Base-by-base conservation (phyloP, 202 grass and related monocot species). In the Elaeis oleifera region DNA sequence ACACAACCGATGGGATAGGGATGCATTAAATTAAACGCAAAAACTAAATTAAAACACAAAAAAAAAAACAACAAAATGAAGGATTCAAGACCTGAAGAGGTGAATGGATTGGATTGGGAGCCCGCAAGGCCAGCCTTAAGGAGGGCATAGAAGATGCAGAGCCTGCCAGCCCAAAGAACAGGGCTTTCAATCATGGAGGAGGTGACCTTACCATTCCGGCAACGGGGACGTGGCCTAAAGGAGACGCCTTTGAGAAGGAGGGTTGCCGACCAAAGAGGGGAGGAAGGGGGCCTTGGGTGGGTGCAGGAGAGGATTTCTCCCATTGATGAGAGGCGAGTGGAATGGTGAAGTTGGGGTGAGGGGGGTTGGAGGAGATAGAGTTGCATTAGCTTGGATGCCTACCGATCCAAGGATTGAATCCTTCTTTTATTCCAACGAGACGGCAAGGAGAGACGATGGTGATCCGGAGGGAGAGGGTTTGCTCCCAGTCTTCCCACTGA, bases 131-230 rank as follows among this genome's bases (percentile, higher is more conserved):
- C 94, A 53, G 24, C 51, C 69, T 86, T 90, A 29, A 99, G 74
- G 54, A 99, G 84, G 72, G 80, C 88, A 68, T 99, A 99, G 65
- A 89, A 90, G 74, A 99, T 59, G 78, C 85, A 99, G 53, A 99
- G 77, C 23, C 89, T 73, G 4, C 88, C 82, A 58, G 60, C 82
- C 94, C 94, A 99, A 57, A 83, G 80, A 49, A 94, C 80, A 55
- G 94, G 94, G 53, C 68, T 83, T 62, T 89, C 80, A 24, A 99
- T 73, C 66, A 99, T 75, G 70, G 88, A 89, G 24, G 94, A 82
- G 51, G 72, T 16, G 11, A 77, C 73, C 74, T 54, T 67, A 1
- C 54, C 44, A 32, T n/a, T 65, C 52, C 16, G 32, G 16, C 49
- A 44, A 18, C 21, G 36, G 11, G 73, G 5, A 68, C 73, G 14